Conservation (phyloP, 2,329 filamentous ascomycete species). For the Passalora sequoiae region DNA sequence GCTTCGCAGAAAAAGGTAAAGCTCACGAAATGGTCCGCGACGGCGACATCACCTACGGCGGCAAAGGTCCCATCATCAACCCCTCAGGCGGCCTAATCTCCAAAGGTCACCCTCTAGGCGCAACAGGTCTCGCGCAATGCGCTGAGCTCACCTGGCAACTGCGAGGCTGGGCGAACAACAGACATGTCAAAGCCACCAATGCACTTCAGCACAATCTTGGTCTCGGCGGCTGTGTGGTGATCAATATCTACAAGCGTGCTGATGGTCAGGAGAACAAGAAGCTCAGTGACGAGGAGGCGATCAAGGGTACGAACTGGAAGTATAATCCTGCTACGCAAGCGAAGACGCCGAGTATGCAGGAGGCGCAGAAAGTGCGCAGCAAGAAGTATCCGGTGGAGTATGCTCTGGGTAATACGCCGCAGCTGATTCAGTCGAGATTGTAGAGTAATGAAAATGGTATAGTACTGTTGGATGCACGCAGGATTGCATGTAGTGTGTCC, state of each 20-base stretch:
- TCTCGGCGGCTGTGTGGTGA: conserved; percentile 82
- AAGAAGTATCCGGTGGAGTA: conserved; percentile 63
- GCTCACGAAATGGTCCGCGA: conserved; percentile 83
- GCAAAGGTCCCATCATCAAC: conserved; percentile 74
- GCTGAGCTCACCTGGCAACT: conserved; percentile 96
- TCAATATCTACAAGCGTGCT: conserved; percentile 79
- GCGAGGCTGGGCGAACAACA: conserved; percentile 87
- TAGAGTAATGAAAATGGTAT: too few species aligned
- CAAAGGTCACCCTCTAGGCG: conserved; percentile 91
- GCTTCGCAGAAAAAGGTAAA: conserved; percentile 68
- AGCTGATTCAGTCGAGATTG: conserved; percentile 69
- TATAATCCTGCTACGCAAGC: conserved; percentile 92
- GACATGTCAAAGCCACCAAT: conserved; percentile 60
- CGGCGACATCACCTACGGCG: conserved; percentile 88
- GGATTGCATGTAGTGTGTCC: too few species aligned
- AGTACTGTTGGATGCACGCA: too few species aligned
- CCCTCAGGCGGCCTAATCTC: conserved; percentile 82
- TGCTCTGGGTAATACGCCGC: conserved; percentile 70
- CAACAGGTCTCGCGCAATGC: conserved; percentile 88
- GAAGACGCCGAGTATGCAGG: conserved; percentile 76
- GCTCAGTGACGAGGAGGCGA: conserved; percentile 61
- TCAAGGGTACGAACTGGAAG: conserved; percentile 62
- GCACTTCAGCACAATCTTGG: conserved; percentile 91
- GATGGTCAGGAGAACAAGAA: conserved; percentile 63
- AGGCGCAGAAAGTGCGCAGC: conserved; percentile 64